A percentile compares a stretch with the other conserved stretches of the same genome.
Conservation (phyloP, 345 rosid species). For the Stellera chamaejasme region DNA sequence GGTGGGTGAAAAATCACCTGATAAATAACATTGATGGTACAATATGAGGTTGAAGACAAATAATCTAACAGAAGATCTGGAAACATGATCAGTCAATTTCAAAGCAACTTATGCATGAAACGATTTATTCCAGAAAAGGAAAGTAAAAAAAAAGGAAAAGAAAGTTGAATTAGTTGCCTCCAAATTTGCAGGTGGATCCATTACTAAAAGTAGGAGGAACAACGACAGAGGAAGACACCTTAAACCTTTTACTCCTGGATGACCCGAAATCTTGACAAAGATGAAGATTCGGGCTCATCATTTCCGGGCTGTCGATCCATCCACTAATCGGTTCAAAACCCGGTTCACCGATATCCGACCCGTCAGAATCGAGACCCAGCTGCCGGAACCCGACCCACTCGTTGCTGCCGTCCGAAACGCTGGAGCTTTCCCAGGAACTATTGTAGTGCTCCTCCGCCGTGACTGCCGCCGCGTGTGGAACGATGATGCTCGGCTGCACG, state of each 20-base stretch:
- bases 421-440: conserved; percentile 45
- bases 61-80: too few species aligned
- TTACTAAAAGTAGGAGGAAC: conserved; percentile 51
- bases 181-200: too few species aligned
- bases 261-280: conserved; percentile 11
- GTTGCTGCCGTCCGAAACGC: conserved; percentile 46
- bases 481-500: conserved; percentile 59
- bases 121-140: too few species aligned
- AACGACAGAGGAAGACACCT: conserved; percentile 52
- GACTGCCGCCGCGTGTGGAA: conserved; percentile 19
- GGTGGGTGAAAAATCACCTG: too few species aligned
- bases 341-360: conserved; percentile 40
- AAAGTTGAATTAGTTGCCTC: too few species aligned
- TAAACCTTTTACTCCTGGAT: conserved; percentile 53
- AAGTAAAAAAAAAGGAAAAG: too few species aligned
- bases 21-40: too few species aligned
- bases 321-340: conserved; percentile 17
- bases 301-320: conserved; percentile 48
- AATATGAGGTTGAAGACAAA: too few species aligned
- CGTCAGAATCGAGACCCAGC: conserved; percentile 45
- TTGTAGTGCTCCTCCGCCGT: conserved; percentile 3
- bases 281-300: conserved; percentile 5
- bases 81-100: too few species aligned
- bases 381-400: conserved; percentile 46
- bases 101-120: too few species aligned